Evolutionary conservation across 306 rosid genomes (phyloP).

Genomic region (Crotalaria pallida): DNA sequence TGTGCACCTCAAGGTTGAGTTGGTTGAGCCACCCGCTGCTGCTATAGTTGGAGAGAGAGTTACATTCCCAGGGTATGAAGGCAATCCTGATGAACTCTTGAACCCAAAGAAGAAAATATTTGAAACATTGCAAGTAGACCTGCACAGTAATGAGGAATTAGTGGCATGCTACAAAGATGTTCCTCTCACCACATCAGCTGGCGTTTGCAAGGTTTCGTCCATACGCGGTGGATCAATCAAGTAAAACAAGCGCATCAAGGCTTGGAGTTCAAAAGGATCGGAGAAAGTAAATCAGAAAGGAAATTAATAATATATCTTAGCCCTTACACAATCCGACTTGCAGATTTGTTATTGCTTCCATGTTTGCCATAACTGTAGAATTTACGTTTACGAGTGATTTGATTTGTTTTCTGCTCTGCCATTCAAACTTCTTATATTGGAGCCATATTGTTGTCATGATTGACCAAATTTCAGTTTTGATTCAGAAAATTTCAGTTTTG

Average conservation of each 20-base stretch:
- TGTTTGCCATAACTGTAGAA: background rate
- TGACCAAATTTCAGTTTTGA: background rate
- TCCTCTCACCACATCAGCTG: slow-evolving; percentile 78
- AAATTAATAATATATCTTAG: background rate
- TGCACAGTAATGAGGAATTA: slow-evolving; percentile 40
- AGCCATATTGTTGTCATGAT: background rate
- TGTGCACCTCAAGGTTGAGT: slow-evolving; percentile 53
- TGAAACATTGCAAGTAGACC: slow-evolving; percentile 88
- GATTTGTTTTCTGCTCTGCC: background rate
- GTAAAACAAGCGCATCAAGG: slow-evolving; percentile 37
- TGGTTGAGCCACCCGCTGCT: slow-evolving; percentile 77
- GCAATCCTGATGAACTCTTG: slow-evolving; percentile 68
- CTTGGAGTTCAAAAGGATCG: background rate
- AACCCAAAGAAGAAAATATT: slow-evolving; percentile 94
- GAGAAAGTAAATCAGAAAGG: background rate
- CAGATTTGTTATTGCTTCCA: background rate
- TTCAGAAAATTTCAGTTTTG: background rate
- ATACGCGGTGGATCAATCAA: slow-evolving; percentile 54
- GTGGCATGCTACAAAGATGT: slow-evolving; percentile 74
- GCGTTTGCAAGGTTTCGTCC: slow-evolving; percentile 75
- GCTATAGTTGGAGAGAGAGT: slow-evolving; percentile 75
- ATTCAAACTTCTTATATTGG: background rate
- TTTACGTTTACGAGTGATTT: slow-evolving; percentile 3
- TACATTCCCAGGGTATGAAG: slow-evolving; percentile 55
- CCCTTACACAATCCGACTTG: background rate